phyloP scores from a whole-genome alignment of 768 basidiomycete genomes.

The Cyclocybe cylindracea region DNA sequence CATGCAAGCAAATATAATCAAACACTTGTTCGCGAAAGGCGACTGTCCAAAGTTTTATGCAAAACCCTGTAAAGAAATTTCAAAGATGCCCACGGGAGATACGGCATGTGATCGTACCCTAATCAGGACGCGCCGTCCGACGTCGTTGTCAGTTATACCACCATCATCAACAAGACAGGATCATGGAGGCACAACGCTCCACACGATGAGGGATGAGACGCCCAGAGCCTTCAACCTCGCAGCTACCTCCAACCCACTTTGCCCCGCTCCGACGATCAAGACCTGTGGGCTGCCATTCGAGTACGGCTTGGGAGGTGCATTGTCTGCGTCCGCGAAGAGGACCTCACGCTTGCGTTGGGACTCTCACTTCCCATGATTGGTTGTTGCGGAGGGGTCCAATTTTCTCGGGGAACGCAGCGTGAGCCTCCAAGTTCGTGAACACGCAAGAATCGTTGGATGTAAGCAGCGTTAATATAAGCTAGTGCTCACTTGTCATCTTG shows the following conservation, averaged over 20 bases:
- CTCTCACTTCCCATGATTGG: slow-evolving; percentile 51
- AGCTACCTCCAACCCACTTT: slow-evolving; percentile 60
- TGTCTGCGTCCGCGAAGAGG: slow-evolving; percentile 30
- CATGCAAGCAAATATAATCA: too few species aligned
- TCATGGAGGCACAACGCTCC: slow-evolving; percentile 54
- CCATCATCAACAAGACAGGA: slow-evolving; percentile 31
- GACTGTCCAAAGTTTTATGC: too few species aligned
- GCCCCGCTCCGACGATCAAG: slow-evolving; percentile 59
- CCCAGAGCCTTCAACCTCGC: slow-evolving; percentile 60
- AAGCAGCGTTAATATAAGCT: too few species aligned
- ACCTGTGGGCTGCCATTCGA: slow-evolving; percentile 47
- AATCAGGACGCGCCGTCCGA: slow-evolving; percentile 2
- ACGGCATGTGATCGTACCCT: slow-evolving; percentile 41
- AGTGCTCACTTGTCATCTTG: too few species aligned
- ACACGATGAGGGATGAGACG: slow-evolving; percentile 50
- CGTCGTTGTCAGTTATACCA: slow-evolving; percentile 9
- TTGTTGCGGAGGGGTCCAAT: slow-evolving; percentile 39
- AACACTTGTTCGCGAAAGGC: too few species aligned
- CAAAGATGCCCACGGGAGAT: slow-evolving; percentile 45
- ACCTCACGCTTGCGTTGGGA: slow-evolving; percentile 35
- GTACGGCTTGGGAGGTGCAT: too few species aligned
- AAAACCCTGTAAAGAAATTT: not conserved
- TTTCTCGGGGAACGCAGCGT: slow-evolving; percentile 45
- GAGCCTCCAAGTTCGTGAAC: slow-evolving; percentile 50
- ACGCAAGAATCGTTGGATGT: too few species aligned